phyloP scores from a whole-genome alignment of 2,329 filamentous ascomycete species.

The Coniochaeta sp. region DNA sequence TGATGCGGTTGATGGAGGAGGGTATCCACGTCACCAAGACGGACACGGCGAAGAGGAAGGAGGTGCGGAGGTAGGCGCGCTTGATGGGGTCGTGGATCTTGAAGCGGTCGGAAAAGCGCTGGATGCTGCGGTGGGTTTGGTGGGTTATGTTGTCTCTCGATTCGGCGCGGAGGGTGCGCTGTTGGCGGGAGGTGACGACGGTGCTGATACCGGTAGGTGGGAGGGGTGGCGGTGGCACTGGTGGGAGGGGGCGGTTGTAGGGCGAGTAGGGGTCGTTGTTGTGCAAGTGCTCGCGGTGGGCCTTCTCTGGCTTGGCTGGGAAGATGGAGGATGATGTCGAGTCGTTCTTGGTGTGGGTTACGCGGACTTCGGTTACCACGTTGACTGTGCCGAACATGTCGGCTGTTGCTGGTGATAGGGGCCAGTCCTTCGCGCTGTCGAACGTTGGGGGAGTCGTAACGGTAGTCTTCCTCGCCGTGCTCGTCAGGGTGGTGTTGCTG shows the following conservation, averaged over 20 bases:
- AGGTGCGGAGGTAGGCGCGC: conserved; percentile 10
- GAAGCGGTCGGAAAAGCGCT: conserved; percentile 5
- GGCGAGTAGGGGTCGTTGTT: not conserved
- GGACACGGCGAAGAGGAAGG: conserved; percentile 8
- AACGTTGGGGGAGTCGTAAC: not conserved
- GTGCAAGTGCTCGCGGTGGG: not conserved
- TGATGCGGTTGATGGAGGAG: conserved; percentile 7
- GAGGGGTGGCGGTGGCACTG: not conserved
- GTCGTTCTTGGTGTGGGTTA: not conserved
- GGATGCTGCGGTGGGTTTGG: not conserved
- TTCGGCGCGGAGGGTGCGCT: not conserved
- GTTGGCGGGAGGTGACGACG: not conserved
- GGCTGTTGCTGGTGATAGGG: not conserved
- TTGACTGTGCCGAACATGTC: conserved; percentile 1
- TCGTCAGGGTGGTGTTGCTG: not conserved
- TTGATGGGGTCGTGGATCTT: conserved; percentile 8
- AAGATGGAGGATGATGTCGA: not conserved
- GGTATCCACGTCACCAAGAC: conserved; percentile 11
- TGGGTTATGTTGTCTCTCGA: not conserved
- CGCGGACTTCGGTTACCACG: conserved; percentile 1
- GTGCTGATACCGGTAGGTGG: not conserved
- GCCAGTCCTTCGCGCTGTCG: conserved; percentile 5
- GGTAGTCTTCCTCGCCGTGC: not conserved
- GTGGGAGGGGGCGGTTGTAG: not conserved
- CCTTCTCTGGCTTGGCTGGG: conserved; percentile 1